These are phyloP conservation scores for Hypoxylon sp. DNA, from an alignment of 2,329 filamentous ascomycete genomes.

Conservation along the genomic window DNA sequence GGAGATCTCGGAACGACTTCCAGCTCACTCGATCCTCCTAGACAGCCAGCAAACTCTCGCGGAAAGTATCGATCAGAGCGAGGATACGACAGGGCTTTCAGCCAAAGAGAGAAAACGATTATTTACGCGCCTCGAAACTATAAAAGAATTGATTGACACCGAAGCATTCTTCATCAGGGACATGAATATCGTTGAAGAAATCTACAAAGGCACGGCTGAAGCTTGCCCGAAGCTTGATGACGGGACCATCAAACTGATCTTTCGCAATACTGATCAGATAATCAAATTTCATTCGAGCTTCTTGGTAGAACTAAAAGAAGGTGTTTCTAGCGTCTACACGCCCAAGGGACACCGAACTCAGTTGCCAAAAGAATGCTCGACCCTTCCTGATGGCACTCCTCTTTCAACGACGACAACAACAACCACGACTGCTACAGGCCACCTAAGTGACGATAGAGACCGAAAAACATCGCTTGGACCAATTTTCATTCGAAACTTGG, in stretches of 20 bases:
- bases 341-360: slow-evolving; percentile 66
- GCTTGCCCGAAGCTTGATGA: slow-evolving; percentile 83
- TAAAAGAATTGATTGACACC: slow-evolving; percentile 94
- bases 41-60: slow-evolving; percentile 56
- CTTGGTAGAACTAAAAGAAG: slow-evolving; percentile 83
- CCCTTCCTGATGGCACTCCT: slow-evolving; percentile 57
- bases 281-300: slow-evolving; percentile 88
- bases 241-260: slow-evolving; percentile 90
- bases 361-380: slow-evolving; percentile 60
- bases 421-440: slow-evolving; percentile 57
- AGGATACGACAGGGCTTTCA: slow-evolving; percentile 56
- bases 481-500: slow-evolving; percentile 70
- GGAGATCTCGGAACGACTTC: slow-evolving; percentile 59
- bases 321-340: slow-evolving; percentile 83
- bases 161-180: slow-evolving; percentile 92
- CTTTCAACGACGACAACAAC: slow-evolving; percentile 49
- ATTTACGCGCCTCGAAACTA: slow-evolving; percentile 83
- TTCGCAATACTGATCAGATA: slow-evolving; percentile 93
- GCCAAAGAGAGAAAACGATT: slow-evolving; percentile 78
- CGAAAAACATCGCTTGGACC: slow-evolving; percentile 68
- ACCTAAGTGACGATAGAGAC: slow-evolving; percentile 67
- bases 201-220: slow-evolving; percentile 94
- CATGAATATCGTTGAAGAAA: slow-evolving; percentile 97
- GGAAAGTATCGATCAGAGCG: slow-evolving; percentile 57
- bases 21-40: slow-evolving; percentile 56